A percentile compares a stretch with the other conserved stretches of the same genome.
These are phyloP conservation scores for Citrus medica DNA, from an alignment of 345 rosid species.

Conservation along the genomic window DNA sequence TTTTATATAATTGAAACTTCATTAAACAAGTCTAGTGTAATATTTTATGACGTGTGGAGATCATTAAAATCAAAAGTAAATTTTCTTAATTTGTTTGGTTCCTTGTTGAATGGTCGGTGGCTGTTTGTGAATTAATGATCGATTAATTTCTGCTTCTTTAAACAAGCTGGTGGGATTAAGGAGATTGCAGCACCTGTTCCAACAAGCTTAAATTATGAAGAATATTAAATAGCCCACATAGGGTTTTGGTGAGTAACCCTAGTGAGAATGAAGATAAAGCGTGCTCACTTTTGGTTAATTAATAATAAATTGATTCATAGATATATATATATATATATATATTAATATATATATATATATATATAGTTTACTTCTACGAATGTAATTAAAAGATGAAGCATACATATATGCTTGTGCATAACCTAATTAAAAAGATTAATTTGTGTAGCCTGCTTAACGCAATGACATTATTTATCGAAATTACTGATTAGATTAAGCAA, in stretches of 20 bases:
- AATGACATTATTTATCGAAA: not conserved
- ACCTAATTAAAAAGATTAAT: not conserved
- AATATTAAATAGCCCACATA: not conserved
- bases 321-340: not conserved
- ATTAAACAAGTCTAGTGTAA: too few species aligned
- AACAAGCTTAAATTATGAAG: too few species aligned
- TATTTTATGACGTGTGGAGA: not conserved
- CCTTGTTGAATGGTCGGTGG: not conserved
- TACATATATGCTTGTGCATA: too few species aligned
- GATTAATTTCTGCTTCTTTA: not conserved
- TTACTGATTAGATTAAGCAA: not conserved
- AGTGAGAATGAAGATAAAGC: not conserved
- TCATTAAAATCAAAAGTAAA: not conserved
- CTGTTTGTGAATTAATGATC: not conserved
- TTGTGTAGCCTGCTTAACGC: not conserved
- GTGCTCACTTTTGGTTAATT: not conserved
- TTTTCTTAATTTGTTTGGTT: too few species aligned
- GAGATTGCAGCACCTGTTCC: too few species aligned
- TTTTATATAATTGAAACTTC: not conserved
- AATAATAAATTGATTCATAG: not conserved
- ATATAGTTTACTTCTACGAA: not conserved
- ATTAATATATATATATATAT: not conserved
- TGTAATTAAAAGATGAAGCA: not conserved
- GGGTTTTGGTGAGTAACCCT: not conserved
- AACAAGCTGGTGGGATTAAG: not conserved